These are phyloP conservation scores for Aureobasidium sp. DNA, from an alignment of 2,329 filamentous ascomycete species.

Conservation along the genomic window DNA sequence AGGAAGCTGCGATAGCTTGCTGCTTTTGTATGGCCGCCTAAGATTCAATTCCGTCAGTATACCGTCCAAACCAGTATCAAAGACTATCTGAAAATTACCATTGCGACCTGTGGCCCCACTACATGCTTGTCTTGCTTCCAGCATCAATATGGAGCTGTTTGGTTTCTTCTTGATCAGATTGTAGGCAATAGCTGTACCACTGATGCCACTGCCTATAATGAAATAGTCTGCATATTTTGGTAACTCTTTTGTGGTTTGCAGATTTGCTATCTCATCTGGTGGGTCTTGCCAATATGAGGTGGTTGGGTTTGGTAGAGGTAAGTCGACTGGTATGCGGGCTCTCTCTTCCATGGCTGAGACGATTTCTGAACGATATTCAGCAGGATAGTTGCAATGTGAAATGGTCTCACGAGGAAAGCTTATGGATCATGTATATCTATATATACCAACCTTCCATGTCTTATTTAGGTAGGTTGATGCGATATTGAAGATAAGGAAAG, in stretches of 20 bases:
- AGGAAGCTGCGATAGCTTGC: constrained; percentile 45
- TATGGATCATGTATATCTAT: neutral
- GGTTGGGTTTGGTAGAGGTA: constrained; percentile 27
- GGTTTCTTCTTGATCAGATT: constrained; percentile 24
- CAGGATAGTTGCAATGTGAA: neutral
- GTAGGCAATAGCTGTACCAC: constrained; percentile 30
- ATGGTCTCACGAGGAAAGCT: neutral
- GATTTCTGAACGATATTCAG: too few relatives aligned
- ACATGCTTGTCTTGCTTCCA: constrained; percentile 32
- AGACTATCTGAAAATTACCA: constrained; percentile 12
- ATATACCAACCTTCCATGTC: neutral
- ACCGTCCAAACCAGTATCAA: neutral
- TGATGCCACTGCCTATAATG: constrained; percentile 34
- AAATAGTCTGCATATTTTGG: constrained; percentile 25
- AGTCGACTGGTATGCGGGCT: constrained; percentile 15
- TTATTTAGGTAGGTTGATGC: neutral
- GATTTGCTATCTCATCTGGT: constrained; percentile 28
- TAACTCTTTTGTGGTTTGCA: constrained; percentile 19
- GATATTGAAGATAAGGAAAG: neutral
- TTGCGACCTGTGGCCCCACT: constrained; percentile 35
- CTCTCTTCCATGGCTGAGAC: constrained; percentile 9
- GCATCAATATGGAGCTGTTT: constrained; percentile 24
- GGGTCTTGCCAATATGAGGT: constrained; percentile 35
- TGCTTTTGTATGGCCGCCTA: constrained; percentile 41
- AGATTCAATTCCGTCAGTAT: neutral